Evolutionary conservation across 1,284 basidiomycete genomes (phyloP), one percentile per base, ranked within the genome.

Genomic region (Ceraceosorus guamensis): DNA sequence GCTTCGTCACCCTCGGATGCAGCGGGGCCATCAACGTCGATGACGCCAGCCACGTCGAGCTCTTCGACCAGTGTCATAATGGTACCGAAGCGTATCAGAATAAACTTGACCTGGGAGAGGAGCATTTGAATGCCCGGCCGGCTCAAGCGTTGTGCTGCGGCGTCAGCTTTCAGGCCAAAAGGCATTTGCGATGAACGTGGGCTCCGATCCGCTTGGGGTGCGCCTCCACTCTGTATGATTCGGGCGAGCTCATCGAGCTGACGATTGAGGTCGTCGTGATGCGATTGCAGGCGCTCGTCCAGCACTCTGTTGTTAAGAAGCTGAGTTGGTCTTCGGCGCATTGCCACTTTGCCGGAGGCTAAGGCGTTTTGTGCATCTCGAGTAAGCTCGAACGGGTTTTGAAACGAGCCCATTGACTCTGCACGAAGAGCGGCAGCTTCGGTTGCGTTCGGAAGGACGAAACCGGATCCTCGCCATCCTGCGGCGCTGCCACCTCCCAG

Each of bases 391-490:
- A 70, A 67, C 2, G 67, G 62, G 35, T 67, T 66, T 56, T 41
- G 60, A 52, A 56, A 56, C 4, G 49, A 14, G 1, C 57, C 63
- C 39, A 60, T 61, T 35, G 59, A 49, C 50, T 67, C 62, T 2
- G 65, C 51, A 30, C 61, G 59, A 34, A 71, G 57, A 46, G 65
- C 47, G 4, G 54, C 59, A 14, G 63, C 59, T 53, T 71, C 68
- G 41, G 50, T 59, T 48, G 72, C 60, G 31, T 62, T 63, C 0
- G 76, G 70, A 44, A 74, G 65, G 14, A 71, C 73, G 48, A 76
- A 77, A 1, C 76, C 76, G 50, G 71, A 75, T 7, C 75, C 76
- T 3, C 73, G 57, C 76, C 76, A 77, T 4, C 64, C 70, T 5
- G 67, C 76, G 4, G 70, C 73, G 56, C 67, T 70, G 2, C 72